phyloP scores from a whole-genome alignment of 345 rosid genomes.

The Acer saccharum region DNA sequence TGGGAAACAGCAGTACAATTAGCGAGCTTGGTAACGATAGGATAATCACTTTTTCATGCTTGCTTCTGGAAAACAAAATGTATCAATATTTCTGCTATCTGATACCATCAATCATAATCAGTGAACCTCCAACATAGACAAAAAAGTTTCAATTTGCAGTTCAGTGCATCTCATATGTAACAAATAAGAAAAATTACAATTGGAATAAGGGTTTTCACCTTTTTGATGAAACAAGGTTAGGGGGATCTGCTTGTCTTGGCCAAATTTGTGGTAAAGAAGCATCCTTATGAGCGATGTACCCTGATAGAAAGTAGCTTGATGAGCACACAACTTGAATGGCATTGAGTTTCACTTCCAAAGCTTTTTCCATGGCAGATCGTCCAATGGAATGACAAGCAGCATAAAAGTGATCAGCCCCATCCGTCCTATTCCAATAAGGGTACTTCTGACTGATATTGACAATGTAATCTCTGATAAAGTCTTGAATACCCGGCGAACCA shows the following conservation, averaged over 20 bases:
- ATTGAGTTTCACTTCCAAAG: constrained; percentile 41
- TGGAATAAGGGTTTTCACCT: constrained; percentile 34
- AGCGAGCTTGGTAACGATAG: background rate
- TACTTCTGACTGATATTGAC: constrained; percentile 44
- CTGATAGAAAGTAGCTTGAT: constrained; percentile 53
- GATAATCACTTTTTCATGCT: background rate
- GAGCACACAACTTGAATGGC: constrained; percentile 67
- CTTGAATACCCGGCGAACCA: constrained; percentile 36
- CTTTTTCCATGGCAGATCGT: constrained; percentile 51
- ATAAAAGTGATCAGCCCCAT: constrained; percentile 68
- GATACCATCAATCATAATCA: background rate
- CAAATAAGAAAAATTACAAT: background rate
- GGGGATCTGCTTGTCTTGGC: constrained; percentile 60
- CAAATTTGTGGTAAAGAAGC: constrained; percentile 63
- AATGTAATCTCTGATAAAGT: constrained; percentile 45
- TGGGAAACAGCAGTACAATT: background rate
- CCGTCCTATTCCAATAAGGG: constrained; percentile 64
- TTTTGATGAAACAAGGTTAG: constrained; percentile 39
- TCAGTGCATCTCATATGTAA: background rate
- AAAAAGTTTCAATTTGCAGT: background rate
- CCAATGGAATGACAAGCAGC: constrained; percentile 67
- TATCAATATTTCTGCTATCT: background rate
- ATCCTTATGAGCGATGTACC: constrained; percentile 61
- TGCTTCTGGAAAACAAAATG: background rate
- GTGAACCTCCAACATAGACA: background rate